Percentiles rank a stretch among this genome's conserved stretches.
Evolutionary conservation across 1,284 basidiomycete species (phyloP).

Genomic region (Sanghuangporus baumii): DNA sequence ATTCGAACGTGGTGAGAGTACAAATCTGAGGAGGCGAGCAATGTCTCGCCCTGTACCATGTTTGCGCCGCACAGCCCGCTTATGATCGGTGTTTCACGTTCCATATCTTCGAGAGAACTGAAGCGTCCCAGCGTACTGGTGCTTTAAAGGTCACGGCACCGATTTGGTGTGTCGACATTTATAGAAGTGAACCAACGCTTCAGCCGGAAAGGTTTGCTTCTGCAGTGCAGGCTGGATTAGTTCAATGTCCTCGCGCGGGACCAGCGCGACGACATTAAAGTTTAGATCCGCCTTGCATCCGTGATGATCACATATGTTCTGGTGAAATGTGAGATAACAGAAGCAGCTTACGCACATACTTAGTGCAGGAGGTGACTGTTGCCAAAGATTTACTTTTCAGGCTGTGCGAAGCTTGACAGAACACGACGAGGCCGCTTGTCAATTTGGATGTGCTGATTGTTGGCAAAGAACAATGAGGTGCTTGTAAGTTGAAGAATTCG

Average conservation of each 20-base stretch:
- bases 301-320: not conserved
- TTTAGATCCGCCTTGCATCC: not conserved
- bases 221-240: not conserved
- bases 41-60: not conserved
- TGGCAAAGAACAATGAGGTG: not conserved
- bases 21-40: not conserved
- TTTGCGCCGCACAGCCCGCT: not conserved
- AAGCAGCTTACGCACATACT: not conserved
- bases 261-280: not conserved
- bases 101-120: not conserved
- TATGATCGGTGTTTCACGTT: not conserved
- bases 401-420: not conserved
- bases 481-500: not conserved
- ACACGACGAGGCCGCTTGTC: not conserved
- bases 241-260: too few species aligned
- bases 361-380: not conserved
- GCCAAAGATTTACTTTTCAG: not conserved
- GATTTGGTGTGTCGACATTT: not conserved
- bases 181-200: not conserved
- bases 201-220: not conserved
- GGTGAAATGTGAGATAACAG: not conserved
- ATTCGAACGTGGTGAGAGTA: not conserved
- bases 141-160: not conserved
- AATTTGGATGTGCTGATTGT: not conserved
- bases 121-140: not conserved